phyloP scores from a whole-genome alignment of 192 early-diverging fungal genomes.

The Rhizophagus sp. region DNA sequence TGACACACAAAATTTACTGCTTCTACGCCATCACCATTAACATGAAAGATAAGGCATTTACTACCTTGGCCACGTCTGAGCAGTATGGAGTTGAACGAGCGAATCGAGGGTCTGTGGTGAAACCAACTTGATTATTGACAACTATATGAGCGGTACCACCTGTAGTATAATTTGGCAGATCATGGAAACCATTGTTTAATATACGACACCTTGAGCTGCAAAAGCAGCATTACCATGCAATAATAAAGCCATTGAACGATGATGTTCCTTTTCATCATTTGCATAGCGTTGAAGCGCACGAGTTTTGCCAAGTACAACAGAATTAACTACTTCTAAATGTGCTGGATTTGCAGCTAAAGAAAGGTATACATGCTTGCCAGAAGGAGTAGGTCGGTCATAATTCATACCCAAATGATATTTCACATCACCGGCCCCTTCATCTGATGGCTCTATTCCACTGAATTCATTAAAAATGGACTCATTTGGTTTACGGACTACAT shows the following conservation, averaged over 20 bases:
- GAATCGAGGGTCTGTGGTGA: constrained; percentile 97
- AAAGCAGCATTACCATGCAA: constrained; percentile 99
- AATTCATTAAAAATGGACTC: constrained; percentile 99
- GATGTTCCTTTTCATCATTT: constrained; percentile 79
- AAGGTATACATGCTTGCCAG: constrained; percentile 95
- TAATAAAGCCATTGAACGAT: constrained; percentile 88
- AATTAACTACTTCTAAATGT: constrained; percentile 96
- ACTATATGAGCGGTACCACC: constrained; percentile 97
- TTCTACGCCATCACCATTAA: constrained; percentile 97
- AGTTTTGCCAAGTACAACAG: constrained; percentile 98
- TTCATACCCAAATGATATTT: constrained; percentile 95
- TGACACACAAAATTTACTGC: constrained; percentile 94
- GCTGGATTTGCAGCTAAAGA: constrained; percentile 98
- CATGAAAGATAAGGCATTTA: constrained; percentile 98
- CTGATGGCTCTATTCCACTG: constrained; percentile 82
- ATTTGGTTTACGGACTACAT: constrained; percentile 98
- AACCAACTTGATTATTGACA: constrained; percentile 99
- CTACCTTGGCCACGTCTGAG: constrained; percentile 96
- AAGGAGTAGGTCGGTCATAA: constrained; percentile 95
- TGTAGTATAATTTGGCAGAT: constrained; percentile 93
- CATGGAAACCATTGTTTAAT: constrained; percentile 94
- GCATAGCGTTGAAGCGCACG: constrained; percentile 94
- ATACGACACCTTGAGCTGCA: constrained; percentile 96
- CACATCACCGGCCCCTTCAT: constrained; percentile 98
- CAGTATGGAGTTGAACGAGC: constrained; percentile 94